Evolutionary conservation across 495 filamentous ascomycete genomes (phyloP), one percentile per base, ranked within the genome.

Genomic region (Cryomyces minteri): DNA sequence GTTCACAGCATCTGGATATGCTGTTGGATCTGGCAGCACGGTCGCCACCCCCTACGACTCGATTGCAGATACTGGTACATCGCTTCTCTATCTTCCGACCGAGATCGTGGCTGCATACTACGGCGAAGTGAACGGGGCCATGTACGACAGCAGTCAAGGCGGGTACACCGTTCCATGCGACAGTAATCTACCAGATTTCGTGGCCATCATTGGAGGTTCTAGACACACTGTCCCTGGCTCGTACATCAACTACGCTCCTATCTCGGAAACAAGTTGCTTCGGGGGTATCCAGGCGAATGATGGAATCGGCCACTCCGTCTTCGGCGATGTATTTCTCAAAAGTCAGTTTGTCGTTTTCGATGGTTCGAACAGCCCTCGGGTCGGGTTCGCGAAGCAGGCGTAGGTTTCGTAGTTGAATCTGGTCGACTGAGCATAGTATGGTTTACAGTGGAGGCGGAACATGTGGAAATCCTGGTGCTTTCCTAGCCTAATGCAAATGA

Each of bases 271-370:
- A 1, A 57, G 51, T 28, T 67, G 63, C 52, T 61, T 58, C 14
- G 54, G 61, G 11, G 60, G 63, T 28, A 58, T 65, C 32, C 63
- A 65, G 51, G 45, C 58, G 44, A 73, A 78, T 60, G 60, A 62
- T 10, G 75, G 74, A 43, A 66, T 83, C 29, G 72, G 67, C 25
- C 73, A 83, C 55, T 69, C 69, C 46, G 84, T 90, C 59, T 77
- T 79, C 44, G 82, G 83, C 37, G 83, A 87, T 48, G 69, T 86
- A 40, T 83, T 82, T 54, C 70, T 90, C 49, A 87, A 88, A 69
- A 71, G 72, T 48, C 76, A 83, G 51, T 86, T 80, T 54, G 82
- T 79, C 14, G 75, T 90, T 4, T 87, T 87, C 52, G 74, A 87
- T 38, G 18, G 18, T 45, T 64, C 67, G 32, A 62, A 62, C 31